Evolutionary conservation across 1,139 yeast genomes (phyloP), one percentile per base, ranked within the genome.

Genomic region (Candida buenavistaensis): DNA sequence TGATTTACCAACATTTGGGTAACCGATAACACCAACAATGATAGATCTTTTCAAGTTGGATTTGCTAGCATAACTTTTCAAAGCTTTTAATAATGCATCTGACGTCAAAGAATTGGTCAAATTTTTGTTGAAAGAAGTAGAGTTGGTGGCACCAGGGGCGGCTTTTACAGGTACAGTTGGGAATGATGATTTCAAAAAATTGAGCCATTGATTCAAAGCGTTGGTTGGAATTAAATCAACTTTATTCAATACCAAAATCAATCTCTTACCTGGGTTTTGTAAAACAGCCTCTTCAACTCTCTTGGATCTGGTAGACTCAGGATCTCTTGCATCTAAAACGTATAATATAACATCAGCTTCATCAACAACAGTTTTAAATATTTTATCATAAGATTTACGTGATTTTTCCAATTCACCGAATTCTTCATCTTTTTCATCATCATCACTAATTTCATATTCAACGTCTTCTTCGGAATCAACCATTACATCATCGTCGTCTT

Each of bases 251-350:
- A 92, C 78, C 50, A 88, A 78, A 37, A 92, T 83, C 46, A 94
- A 72, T 57, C 97, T 78, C 63, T 92, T 92, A 40, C 86, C 86
- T 13, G 71, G 65, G 48, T 80, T 77, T 52, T 85, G 84, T 43
- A 90, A 66, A 25, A 92, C 90, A 2, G 95, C 87, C 55, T 87
- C 84, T 67, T 92, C 99, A 25, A 92, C 94, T 55, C 80, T 87
- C 56, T 81, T 79, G 9, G 97, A 89, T 56, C 99, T 78, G 4
- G 98, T 92, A 22, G 90, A 81, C 59, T 87, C 96, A 35, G 99
- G 98, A 62, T 92, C 97, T 61, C 99, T 81, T 3, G 99, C 96
- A 64, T 92, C 99, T 54, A 92, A 69, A 14, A 92, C 97, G 51
- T 94, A 92, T 38, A 92, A 70, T 19, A 92, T 72, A 39, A 92